Conservation (phyloP, 495 filamentous ascomycete genomes). For the Terfezia boudieri region DNA sequence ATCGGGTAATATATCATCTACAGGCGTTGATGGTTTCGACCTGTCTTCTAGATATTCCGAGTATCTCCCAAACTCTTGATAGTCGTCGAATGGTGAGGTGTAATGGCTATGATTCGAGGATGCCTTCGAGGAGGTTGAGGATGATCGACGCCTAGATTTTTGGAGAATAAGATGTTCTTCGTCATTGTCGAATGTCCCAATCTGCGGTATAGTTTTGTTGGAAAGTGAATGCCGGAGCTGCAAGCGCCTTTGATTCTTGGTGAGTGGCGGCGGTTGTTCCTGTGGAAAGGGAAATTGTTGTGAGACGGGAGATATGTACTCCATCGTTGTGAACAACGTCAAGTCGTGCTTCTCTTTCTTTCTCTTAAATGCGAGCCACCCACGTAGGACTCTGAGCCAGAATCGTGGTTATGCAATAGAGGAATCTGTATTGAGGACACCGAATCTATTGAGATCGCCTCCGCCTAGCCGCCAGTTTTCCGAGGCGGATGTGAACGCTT, state of each 20-base stretch:
- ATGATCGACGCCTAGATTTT: neutral
- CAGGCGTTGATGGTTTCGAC: neutral
- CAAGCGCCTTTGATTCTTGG: neutral
- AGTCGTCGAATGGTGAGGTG: neutral
- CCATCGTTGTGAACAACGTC: neutral
- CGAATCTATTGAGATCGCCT: too few relatives aligned
- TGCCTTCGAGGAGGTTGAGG: neutral
- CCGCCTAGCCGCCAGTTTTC: too few relatives aligned
- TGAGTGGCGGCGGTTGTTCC: neutral
- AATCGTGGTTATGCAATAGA: too few relatives aligned
- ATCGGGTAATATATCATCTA: neutral
- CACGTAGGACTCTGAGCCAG: too few relatives aligned
- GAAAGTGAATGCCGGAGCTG: neutral
- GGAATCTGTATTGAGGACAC: too few relatives aligned
- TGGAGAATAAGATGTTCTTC: neutral
- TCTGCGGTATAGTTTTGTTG: neutral
- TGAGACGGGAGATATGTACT: neutral
- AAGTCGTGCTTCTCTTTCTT: too few relatives aligned
- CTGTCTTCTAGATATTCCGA: neutral
- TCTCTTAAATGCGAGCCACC: too few relatives aligned
- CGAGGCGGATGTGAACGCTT: too few relatives aligned
- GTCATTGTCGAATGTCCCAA: neutral
- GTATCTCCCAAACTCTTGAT: neutral
- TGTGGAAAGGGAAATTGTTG: neutral
- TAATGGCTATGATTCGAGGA: neutral